Evolutionary conservation across 768 basidiomycete species (phyloP), one percentile per base, ranked within the genome.

Genomic region (Amanita brunnescens): DNA sequence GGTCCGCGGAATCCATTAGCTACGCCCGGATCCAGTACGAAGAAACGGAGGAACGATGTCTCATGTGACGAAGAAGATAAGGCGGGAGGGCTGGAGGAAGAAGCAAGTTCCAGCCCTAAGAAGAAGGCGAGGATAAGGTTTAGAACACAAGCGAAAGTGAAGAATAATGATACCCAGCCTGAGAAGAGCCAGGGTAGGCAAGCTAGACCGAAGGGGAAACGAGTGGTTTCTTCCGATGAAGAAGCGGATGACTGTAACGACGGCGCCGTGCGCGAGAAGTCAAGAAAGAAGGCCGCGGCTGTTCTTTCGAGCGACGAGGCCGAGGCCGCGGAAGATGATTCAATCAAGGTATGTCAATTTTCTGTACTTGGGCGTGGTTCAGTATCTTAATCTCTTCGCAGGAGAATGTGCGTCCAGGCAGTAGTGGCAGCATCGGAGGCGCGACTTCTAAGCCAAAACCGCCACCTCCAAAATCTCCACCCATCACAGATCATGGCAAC

Each of bases 201-300:
- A 54, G 47, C 46, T 44, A 47, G 56, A 47, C 55, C 54, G 48
- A 67, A 63, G 42, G 54, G 57, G 18, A 65, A 57, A 49, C 58
- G 58, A 18, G 56, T 66, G 34, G 46, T 67, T 23, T 51, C 64
- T 21, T 67, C 69, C 26, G 70, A 71, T 16, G 63, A 69, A 18
- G 68, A 70, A 13, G 64, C 63, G 18, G 53, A 37, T 20, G n/a
- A 5, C 14, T 6, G 13, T 34, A 16, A 20, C 7, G 41, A 32
- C 26, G 34, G 24, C 12, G 13, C n/a, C 18, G 14, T 32, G 2
- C 12, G 5, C 10, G 44, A 24, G 26, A 43, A 30, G 29, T 20
- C 30, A 32, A 33, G 33, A n/a, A 44, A 43, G 50, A 51, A 51
- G 12, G 30, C 14, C 21, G 13, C 33, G 6, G 18, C 40, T 20